phyloP scores from a whole-genome alignment of 2,329 filamentous ascomycete genomes.

The Neurospora sp. region DNA sequence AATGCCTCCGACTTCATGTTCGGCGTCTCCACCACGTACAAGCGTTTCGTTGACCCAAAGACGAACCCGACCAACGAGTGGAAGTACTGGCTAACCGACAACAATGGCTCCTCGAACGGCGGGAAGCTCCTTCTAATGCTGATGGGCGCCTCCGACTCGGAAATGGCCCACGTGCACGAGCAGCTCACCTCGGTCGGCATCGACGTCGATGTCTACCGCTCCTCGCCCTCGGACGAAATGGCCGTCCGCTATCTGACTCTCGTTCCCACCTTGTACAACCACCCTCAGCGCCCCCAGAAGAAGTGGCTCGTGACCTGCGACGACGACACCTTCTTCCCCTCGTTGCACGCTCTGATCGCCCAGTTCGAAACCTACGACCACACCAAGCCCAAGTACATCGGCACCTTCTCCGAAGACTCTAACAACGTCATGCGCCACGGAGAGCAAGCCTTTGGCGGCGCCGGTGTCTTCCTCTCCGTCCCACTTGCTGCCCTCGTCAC shows the following conservation, averaged over 20 bases:
- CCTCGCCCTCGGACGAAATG: constrained; percentile 45
- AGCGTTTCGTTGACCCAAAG: constrained; percentile 40
- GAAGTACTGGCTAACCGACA: constrained; percentile 51
- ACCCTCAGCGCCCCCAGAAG: constrained; percentile 35
- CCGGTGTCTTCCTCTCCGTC: constrained; percentile 51
- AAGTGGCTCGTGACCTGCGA: constrained; percentile 56
- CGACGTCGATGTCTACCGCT: constrained; percentile 47
- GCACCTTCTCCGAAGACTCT: constrained; percentile 52
- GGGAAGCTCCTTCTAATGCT: constrained; percentile 46
- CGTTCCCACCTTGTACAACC: constrained; percentile 43
- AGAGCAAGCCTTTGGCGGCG: constrained; percentile 54
- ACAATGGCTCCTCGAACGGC: constrained; percentile 44
- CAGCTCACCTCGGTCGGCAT: constrained; percentile 39
- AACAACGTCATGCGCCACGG: constrained; percentile 51
- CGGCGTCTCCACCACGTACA: constrained; percentile 49
- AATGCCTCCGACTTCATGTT: constrained; percentile 50
- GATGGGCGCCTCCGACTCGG: constrained; percentile 39
- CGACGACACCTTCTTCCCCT: constrained; percentile 57
- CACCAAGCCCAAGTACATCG: constrained; percentile 45
- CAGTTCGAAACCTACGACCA: constrained; percentile 44
- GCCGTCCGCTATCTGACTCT: constrained; percentile 48
- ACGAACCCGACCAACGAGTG: constrained; percentile 48
- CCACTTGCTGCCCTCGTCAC: constrained; percentile 26
- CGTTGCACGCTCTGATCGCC: constrained; percentile 43
- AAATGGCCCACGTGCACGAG: constrained; percentile 39